A percentile compares a stretch with the other conserved stretches of the same genome.
Conservation (phyloP, 495 filamentous ascomycete genomes). For the Penicillium coprophilum region DNA sequence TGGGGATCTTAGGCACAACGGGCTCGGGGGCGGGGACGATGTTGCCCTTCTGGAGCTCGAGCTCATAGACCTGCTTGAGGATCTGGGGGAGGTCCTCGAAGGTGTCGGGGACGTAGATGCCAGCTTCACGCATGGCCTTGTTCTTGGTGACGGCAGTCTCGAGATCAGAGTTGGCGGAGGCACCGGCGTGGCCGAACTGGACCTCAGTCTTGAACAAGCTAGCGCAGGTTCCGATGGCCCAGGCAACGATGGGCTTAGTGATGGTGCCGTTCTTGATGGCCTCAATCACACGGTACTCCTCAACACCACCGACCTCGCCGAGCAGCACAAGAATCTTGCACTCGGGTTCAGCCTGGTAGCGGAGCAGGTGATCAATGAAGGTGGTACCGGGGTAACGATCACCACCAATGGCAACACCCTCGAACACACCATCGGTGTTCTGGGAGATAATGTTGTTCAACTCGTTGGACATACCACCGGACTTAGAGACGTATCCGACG, state of each 20-base stretch:
- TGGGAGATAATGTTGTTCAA: slow-evolving; percentile 98
- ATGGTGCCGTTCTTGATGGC: slow-evolving; percentile 91
- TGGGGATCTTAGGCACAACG: slow-evolving; percentile 95
- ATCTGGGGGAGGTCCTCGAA: slow-evolving; percentile 90
- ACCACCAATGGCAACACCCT: slow-evolving; percentile 98
- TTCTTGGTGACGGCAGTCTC: slow-evolving; percentile 97
- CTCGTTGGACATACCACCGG: slow-evolving; percentile 99
- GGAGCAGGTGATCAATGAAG: slow-evolving; percentile 96
- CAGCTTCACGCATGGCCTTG: slow-evolving; percentile 90
- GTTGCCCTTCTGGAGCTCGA: slow-evolving; percentile 75
- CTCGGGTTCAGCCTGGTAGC: slow-evolving; percentile 91
- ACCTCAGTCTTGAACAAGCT: slow-evolving; percentile 99
- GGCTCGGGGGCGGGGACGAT: slow-evolving; percentile 88
- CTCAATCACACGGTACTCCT: slow-evolving; percentile 99
- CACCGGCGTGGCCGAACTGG: slow-evolving; percentile 97
- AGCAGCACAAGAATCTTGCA: slow-evolving; percentile 96
- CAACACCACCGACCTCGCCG: slow-evolving; percentile 98
- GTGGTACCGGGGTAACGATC: slow-evolving; percentile 98
- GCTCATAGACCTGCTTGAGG: slow-evolving; percentile 78
- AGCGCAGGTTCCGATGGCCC: slow-evolving; percentile 98
- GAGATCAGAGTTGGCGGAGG: slow-evolving; percentile 97
- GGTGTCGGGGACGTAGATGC: slow-evolving; percentile 90
- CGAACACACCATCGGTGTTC: slow-evolving; percentile 94
- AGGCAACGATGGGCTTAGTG: slow-evolving; percentile 97
- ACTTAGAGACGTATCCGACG: slow-evolving; percentile 99